Conservation (phyloP, 75 land plant species). For the Azolla pinnata region DNA sequence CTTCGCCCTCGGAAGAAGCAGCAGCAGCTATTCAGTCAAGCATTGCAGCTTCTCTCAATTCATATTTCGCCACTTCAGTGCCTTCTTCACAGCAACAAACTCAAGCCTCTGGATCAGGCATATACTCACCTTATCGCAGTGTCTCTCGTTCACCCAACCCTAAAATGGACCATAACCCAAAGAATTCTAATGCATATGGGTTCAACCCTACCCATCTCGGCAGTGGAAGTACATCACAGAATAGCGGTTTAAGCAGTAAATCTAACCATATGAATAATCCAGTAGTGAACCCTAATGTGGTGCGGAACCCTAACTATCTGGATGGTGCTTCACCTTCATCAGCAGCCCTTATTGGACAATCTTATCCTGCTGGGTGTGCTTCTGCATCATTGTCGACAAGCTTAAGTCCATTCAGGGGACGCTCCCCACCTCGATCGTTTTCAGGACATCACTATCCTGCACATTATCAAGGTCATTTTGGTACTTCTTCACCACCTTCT, state of each 20-base stretch:
- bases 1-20: neutral
- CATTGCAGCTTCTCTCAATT: neutral
- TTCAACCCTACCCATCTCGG: neutral
- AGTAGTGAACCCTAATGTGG: neutral
- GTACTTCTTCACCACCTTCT: neutral
- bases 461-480: neutral
- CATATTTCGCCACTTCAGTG: neutral
- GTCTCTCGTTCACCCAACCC: neutral
- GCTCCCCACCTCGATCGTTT: neutral
- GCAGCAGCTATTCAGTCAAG: neutral
- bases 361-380: neutral
- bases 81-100: neutral
- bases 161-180: no score
- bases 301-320: neutral
- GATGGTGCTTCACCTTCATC: neutral
- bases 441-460: neutral
- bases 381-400: neutral
- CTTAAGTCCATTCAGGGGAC: neutral
- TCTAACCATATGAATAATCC: neutral
- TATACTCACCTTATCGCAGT: neutral
- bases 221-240: neutral
- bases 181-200: neutral
- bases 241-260: neutral
- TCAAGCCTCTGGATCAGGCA: neutral
- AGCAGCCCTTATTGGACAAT: neutral